These are phyloP conservation scores for Salvia rosmarinus DNA, from an alignment of 257 asterid species.

Conservation along the genomic window DNA sequence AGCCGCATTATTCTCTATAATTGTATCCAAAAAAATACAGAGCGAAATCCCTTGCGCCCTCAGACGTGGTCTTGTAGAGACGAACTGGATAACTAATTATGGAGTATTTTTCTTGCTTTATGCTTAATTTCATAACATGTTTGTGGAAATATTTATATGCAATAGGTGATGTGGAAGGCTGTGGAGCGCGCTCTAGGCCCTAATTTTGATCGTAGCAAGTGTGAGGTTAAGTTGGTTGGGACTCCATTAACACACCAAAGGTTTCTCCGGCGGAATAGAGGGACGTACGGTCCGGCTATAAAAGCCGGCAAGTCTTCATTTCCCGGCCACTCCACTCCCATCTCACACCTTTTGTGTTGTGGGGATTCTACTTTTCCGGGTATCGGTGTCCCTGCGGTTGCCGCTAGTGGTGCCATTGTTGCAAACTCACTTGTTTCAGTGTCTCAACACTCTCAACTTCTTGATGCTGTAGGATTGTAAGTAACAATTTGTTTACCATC, in stretches of 20 bases:
- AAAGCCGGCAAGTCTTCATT: constrained; percentile 78
- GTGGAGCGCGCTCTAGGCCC: constrained; percentile 90
- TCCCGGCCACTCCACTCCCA: constrained; percentile 84
- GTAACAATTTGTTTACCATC: constrained; percentile 22
- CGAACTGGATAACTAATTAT: too few relatives aligned
- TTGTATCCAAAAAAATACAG: too few relatives aligned
- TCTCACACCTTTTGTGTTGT: constrained; percentile 72
- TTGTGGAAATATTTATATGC: neutral
- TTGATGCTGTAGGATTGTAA: constrained; percentile 91
- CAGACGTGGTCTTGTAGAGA: too few relatives aligned
- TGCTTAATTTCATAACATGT: too few relatives aligned
- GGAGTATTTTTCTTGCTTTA: too few relatives aligned
- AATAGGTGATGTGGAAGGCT: constrained; percentile 90
- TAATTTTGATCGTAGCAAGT: constrained; percentile 69
- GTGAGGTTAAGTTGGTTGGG: constrained; percentile 89
- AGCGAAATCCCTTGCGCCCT: too few relatives aligned
- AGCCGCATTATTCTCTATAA: too few relatives aligned
- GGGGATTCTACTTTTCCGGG: constrained; percentile 99
- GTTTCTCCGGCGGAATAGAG: constrained; percentile 77
- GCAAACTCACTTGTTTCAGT: constrained; percentile 92
- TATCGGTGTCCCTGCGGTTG: constrained; percentile 97
- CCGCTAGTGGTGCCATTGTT: constrained; percentile 98
- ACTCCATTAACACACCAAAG: constrained; percentile 87
- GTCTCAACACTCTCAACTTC: constrained; percentile 79
- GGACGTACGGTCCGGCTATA: constrained; percentile 96